A percentile compares a stretch with the other conserved stretches of the same genome.
These are phyloP conservation scores for Penicillium occitanis DNA, from an alignment of 2,329 filamentous ascomycete species.

Conservation along the genomic window DNA sequence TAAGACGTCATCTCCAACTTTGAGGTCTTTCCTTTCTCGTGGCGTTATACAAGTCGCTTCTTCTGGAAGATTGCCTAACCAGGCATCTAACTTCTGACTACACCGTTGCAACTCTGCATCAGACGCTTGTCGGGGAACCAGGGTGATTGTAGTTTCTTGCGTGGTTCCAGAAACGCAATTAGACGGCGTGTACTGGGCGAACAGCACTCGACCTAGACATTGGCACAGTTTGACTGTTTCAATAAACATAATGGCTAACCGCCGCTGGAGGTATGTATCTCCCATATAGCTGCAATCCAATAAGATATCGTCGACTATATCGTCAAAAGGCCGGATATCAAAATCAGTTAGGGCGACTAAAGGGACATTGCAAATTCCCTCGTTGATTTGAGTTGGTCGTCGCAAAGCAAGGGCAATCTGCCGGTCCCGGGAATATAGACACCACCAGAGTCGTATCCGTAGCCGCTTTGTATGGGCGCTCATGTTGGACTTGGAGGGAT, in stretches of 20 bases:
- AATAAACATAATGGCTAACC: constrained; percentile 80
- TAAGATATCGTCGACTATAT: constrained; percentile 65
- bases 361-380: constrained; percentile 86
- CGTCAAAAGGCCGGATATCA: constrained; percentile 65
- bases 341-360: constrained; percentile 80
- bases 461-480: constrained; percentile 66
- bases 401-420: constrained; percentile 87
- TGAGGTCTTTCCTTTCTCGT: constrained; percentile 60
- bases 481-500: constrained; percentile 70
- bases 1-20: constrained; percentile 48
- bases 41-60: constrained; percentile 66
- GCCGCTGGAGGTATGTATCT: constrained; percentile 68
- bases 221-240: constrained; percentile 83
- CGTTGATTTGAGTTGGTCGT: constrained; percentile 81
- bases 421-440: constrained; percentile 85
- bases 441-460: constrained; percentile 93
- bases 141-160: constrained; percentile 72
- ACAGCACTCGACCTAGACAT: constrained; percentile 80
- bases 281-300: constrained; percentile 63
- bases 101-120: constrained; percentile 74
- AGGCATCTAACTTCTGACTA: constrained; percentile 71
- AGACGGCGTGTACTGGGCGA: constrained; percentile 82
- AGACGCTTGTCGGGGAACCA: constrained; percentile 78
- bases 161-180: constrained; percentile 69
- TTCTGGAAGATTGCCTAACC: constrained; percentile 67